Conservation (phyloP, 257 asterid species). For the Orobanche coerulescens region DNA sequence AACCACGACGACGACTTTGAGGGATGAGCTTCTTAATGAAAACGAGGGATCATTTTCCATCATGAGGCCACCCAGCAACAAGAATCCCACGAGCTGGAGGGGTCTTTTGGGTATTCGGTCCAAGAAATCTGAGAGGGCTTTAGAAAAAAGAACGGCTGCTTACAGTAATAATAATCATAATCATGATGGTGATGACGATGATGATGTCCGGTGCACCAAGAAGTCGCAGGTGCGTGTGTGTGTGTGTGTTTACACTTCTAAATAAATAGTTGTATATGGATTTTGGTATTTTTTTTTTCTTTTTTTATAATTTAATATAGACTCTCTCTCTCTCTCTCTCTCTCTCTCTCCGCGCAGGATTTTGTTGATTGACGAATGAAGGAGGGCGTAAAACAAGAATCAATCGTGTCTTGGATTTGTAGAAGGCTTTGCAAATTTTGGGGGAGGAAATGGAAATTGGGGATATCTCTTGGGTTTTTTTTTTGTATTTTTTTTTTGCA, state of each 20-base stretch:
- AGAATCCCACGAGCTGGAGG: conserved; percentile 73
- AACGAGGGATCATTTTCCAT: conserved; percentile 25
- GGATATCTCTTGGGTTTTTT: not conserved
- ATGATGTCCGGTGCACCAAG: conserved; percentile 30
- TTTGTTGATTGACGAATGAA: conserved; percentile 26
- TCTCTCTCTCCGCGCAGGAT: conserved; percentile 18
- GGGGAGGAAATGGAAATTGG: conserved; percentile 9
- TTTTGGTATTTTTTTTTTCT: not conserved
- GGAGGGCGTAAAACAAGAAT: not conserved
- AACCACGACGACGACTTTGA: conserved; percentile 40
- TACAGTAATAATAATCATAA: conserved; percentile 6
- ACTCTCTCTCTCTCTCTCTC: not conserved
- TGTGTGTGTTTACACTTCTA: too few relatives aligned
- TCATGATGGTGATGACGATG: conserved; percentile 20
- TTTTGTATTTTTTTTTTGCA: not conserved
- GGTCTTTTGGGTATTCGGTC: conserved; percentile 72
- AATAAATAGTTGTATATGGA: too few relatives aligned
- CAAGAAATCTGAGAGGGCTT: conserved; percentile 44
- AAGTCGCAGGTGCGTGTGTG: conserved; percentile 30
- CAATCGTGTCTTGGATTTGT: not conserved
- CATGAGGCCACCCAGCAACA: conserved; percentile 74
- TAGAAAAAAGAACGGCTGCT: conserved; percentile 21
- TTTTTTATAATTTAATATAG: not conserved
- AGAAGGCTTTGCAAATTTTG: conserved; percentile 24
- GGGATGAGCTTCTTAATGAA: conserved; percentile 61